A percentile compares a stretch with the other conserved stretches of the same genome.
Evolutionary conservation across 768 basidiomycete species (phyloP).

Genomic region (Kwoniella sp.): DNA sequence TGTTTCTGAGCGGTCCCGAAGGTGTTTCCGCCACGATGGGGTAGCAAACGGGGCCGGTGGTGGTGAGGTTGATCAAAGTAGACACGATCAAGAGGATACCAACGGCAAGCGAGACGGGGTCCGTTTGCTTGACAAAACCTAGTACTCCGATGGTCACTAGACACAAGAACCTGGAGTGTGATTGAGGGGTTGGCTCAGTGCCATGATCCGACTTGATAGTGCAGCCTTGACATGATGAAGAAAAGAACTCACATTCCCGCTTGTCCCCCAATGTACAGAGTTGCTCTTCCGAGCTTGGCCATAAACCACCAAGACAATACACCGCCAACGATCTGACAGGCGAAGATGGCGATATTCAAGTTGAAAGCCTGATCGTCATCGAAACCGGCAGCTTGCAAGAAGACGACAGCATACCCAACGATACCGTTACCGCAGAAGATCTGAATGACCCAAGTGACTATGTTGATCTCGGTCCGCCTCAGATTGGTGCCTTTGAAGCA

Average conservation of each 20-base stretch:
- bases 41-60: slow-evolving; percentile 35
- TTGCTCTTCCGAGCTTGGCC: slow-evolving; percentile 30
- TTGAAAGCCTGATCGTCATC: slow-evolving; percentile 30
- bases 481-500: slow-evolving; percentile 48
- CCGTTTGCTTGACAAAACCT: slow-evolving; percentile 10
- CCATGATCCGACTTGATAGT: too few species aligned
- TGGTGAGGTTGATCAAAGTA: slow-evolving; percentile 39
- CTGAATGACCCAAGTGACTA: slow-evolving; percentile 48
- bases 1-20: slow-evolving; percentile 37
- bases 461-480: slow-evolving; percentile 49
- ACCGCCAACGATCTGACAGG: slow-evolving; percentile 36
- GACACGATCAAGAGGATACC: slow-evolving; percentile 40
- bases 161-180: background rate
- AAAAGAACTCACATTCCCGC: slow-evolving; percentile 20
- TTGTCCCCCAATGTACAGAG: slow-evolving; percentile 41
- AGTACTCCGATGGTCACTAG: slow-evolving; percentile 8
- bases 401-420: slow-evolving; percentile 38
- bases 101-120: slow-evolving; percentile 22
- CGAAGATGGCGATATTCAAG: slow-evolving; percentile 34
- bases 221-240: background rate
- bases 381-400: slow-evolving; percentile 33
- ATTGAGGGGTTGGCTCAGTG: too few species aligned
- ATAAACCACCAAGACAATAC: slow-evolving; percentile 38
- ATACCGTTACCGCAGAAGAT: slow-evolving; percentile 46
- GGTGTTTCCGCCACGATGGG: slow-evolving; percentile 42